Evolutionary conservation across 441 rosid species (phyloP).

Genomic region (Daphne laureola): DNA sequence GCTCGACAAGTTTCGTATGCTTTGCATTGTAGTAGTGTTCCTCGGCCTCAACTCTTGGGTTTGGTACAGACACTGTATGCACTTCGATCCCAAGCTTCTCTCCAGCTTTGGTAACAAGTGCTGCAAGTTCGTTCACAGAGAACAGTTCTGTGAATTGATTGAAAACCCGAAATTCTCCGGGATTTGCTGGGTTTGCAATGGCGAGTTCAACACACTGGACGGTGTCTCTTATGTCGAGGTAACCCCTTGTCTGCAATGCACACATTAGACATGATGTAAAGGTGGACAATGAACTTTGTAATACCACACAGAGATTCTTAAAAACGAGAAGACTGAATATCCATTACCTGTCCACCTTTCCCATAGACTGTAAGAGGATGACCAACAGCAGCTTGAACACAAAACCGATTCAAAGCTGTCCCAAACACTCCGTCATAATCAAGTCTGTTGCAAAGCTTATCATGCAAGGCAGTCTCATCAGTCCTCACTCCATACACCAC

Average conservation of each 20-base stretch:
- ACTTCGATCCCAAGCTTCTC: conserved; percentile 74
- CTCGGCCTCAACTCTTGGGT: conserved; percentile 95
- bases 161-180: conserved; percentile 84
- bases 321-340: background rate
- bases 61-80: conserved; percentile 62
- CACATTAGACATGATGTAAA: conserved; percentile 2
- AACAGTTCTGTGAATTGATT: conserved; percentile 96
- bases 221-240: conserved; percentile 93
- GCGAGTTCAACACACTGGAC: conserved; percentile 96
- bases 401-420: conserved; percentile 86
- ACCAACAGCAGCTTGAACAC: conserved; percentile 93
- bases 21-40: conserved; percentile 97
- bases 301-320: background rate
- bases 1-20: conserved; percentile 84
- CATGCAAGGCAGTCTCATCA: conserved; percentile 85
- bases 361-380: conserved; percentile 96
- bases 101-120: conserved; percentile 81
- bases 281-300: background rate
- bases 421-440: conserved; percentile 96
- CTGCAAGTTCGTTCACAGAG: conserved; percentile 81
- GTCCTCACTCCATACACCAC: conserved; percentile 91
- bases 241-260: conserved; percentile 76
- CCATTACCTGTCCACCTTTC: conserved; percentile 86
- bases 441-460: conserved; percentile 66
- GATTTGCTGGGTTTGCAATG: conserved; percentile 77